A percentile compares a stretch with the other conserved stretches of the same genome.
phyloP scores from a whole-genome alignment of 257 asterid species.

The Nicotiana undulata region DNA sequence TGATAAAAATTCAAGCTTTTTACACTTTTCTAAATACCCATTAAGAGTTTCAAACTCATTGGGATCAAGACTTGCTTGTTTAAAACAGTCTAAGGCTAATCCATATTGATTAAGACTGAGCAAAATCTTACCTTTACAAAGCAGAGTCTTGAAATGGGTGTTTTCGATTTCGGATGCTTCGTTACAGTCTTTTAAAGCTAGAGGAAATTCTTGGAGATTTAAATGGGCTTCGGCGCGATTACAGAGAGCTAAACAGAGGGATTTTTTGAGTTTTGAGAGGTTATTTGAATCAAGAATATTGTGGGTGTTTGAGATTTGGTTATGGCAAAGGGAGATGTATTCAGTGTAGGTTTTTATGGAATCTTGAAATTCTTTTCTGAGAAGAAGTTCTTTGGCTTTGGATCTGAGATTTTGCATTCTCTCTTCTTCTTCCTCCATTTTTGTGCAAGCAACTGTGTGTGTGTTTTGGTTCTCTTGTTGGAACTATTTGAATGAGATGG shows the following conservation, averaged over 20 bases:
- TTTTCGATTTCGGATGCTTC: conserved; percentile 49
- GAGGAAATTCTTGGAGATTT: conserved; percentile 28
- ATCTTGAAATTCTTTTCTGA: conserved; percentile 60
- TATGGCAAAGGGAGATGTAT: conserved; percentile 44
- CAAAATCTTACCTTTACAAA: conserved; percentile 69
- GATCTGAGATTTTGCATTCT: conserved; percentile 55
- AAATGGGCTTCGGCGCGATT: conserved; percentile 70
- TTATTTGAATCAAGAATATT: conserved; percentile 22
- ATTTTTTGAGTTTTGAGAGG: conserved; percentile 30
- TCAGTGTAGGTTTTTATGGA: conserved; percentile 49
- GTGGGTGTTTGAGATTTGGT: conserved; percentile 21
- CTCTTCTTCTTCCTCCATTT: conserved; percentile 34
- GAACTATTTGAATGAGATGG: conserved; percentile 10
- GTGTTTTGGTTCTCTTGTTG: conserved; percentile 9
- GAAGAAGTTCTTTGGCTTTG: conserved; percentile 68
- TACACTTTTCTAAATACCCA: conserved; percentile 46
- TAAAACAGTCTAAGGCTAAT: conserved; percentile 47
- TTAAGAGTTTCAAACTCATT: conserved; percentile 35
- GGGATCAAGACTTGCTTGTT: conserved; percentile 38
- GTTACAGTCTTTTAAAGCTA: conserved; percentile 62
- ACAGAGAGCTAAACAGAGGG: conserved; percentile 61
- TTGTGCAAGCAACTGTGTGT: conserved; percentile 6
- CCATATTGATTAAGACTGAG: conserved; percentile 42
- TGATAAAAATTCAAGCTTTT: conserved; percentile 52
- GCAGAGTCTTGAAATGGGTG: conserved; percentile 69